Evolutionary conservation across 208 protist species (phyloP).

Genomic region (Acanthamoeba castellanii): DNA sequence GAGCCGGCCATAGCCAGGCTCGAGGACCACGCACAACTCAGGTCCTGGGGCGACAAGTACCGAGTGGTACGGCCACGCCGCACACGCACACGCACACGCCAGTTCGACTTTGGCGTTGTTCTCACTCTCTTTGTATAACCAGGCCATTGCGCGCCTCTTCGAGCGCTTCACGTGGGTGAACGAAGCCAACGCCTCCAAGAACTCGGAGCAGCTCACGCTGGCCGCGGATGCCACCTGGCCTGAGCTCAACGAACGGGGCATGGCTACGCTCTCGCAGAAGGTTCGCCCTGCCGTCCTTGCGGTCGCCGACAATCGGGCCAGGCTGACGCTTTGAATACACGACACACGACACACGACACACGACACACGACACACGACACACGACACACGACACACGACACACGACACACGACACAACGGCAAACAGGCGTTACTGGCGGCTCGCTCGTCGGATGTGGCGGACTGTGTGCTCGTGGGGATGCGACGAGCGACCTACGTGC

Average conservation of each 20-base stretch:
- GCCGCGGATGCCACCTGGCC: constrained; percentile 15
- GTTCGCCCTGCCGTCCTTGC: neutral
- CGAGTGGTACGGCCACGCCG: neutral
- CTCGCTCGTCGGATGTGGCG: neutral
- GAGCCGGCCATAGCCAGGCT: neutral
- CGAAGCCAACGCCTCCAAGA: neutral
- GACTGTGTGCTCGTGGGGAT: constrained; percentile 55
- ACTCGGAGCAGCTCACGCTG: neutral
- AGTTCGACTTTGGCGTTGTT: neutral
- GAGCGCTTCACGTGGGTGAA: constrained; percentile 46
- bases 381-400: no score
- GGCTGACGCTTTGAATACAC: neutral
- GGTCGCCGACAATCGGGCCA: neutral
- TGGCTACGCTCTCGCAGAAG: constrained; percentile 3
- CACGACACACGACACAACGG: neutral
- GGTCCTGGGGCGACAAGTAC: constrained; percentile 7
- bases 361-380: no score
- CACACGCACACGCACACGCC: neutral
- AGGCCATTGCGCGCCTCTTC: constrained; percentile 21
- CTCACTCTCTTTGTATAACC: neutral
- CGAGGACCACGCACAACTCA: neutral
- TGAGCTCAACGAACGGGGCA: neutral
- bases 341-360: neutral
- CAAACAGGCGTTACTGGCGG: neutral
- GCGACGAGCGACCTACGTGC: constrained; percentile 18